Base-by-base conservation (phyloP, 306 rosid genomes). In the Betula pendula region DNA sequence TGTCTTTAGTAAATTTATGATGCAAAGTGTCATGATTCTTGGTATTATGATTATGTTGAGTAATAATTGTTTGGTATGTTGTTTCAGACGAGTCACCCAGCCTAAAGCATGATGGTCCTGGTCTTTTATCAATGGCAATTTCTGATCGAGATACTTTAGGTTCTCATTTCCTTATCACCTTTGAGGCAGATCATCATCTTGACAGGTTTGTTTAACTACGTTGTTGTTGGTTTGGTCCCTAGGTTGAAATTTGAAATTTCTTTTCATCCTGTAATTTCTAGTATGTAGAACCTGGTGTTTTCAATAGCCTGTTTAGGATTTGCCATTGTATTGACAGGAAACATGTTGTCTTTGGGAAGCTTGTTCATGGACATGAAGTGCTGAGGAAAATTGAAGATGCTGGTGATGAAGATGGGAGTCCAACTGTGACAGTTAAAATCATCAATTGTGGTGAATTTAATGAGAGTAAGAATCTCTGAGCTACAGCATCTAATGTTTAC, bases 381-480 rank as follows among this genome's bases (percentile, higher is more conserved):
- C 81, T 95, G 79, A 87, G 79, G 80, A 95, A 82, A 85, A 92
- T 95, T 74, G 99, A 95, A 89, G 86, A 85, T 15, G 91, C 63
- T 43, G 97, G 93, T 72, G 97, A 87, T 55, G 92, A 89, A 65
- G 94, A 88, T 74, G 97, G 96, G 53, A 81, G 24, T 75, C 97
- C 97, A 80, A 75, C 92, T 58, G 99, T 95, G 75, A 89, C 97
- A 33, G 97, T 95, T 75, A 95, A 95, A 88, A 90, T 95, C 35
- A 83, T 95, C 80, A 82, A 88, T 70, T 90, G 96, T 82, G 99
- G 99, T 67, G 99, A 95, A 87, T 81, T 83, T 83, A 87, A 43
- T 20, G 93, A 86, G 75, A 97, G 99, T 95, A 82, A 81, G 79
- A 69, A 66, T 83, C 60, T 6, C 24, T 1, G 22, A 19, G 11